Evolutionary conservation across 176 grass and related monocot genomes (phyloP).

Genomic region (Triticum dicoccoides): DNA sequence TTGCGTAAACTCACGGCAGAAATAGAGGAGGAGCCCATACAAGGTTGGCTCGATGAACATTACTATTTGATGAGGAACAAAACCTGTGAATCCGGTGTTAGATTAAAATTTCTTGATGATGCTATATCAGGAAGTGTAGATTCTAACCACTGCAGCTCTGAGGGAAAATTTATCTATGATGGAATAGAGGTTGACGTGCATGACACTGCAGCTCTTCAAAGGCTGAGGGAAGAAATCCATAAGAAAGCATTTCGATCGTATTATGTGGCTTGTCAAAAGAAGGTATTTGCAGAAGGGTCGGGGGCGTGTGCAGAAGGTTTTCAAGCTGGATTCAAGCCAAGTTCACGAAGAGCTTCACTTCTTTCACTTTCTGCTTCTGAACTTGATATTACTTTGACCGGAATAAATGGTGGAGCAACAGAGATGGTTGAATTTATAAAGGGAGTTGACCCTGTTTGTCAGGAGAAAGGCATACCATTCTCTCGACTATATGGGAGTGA

Average conservation of each 20-base stretch:
- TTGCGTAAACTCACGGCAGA: slow-evolving; percentile 80
- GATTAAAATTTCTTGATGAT: slow-evolving; percentile 86
- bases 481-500: slow-evolving; percentile 93
- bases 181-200: slow-evolving; percentile 56
- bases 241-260: slow-evolving; percentile 86
- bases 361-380: slow-evolving; percentile 91
- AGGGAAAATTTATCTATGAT: slow-evolving; percentile 50
- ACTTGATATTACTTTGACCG: slow-evolving; percentile 79
- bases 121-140: slow-evolving; percentile 58
- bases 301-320: slow-evolving; percentile 75
- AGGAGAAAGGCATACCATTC: slow-evolving; percentile 88
- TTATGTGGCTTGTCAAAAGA: slow-evolving; percentile 81
- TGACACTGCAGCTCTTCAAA: slow-evolving; percentile 56
- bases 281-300: slow-evolving; percentile 72
- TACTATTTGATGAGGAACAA: slow-evolving; percentile 91
- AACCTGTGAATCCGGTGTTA: slow-evolving; percentile 73
- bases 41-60: slow-evolving; percentile 98
- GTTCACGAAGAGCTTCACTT: slow-evolving; percentile 77
- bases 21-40: slow-evolving; percentile 98
- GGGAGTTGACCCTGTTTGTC: slow-evolving; percentile 67
- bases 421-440: slow-evolving; percentile 98
- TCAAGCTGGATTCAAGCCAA: slow-evolving; percentile 87
- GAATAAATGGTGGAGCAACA: slow-evolving; percentile 70
- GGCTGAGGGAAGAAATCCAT: slow-evolving; percentile 78
- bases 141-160: slow-evolving; percentile 36